These are phyloP conservation scores for Stephanodiscus triporus DNA, from an alignment of 108 stramenopile genomes.

Conservation along the genomic window DNA sequence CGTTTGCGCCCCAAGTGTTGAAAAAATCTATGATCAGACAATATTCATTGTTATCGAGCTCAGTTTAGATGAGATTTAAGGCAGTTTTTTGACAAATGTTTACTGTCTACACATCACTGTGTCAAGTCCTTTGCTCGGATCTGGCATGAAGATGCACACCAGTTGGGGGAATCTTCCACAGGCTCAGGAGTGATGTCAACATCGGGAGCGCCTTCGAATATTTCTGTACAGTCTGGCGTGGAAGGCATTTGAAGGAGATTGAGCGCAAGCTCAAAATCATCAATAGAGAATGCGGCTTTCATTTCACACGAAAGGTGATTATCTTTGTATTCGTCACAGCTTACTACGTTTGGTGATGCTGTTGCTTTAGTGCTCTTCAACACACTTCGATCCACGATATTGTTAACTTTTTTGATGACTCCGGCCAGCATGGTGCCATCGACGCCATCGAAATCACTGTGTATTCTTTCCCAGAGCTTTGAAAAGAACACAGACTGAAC, in stretches of 20 bases:
- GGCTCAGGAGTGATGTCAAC: conserved; percentile 20
- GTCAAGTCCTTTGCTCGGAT: no score
- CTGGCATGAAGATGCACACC: no score
- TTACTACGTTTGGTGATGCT: conserved; percentile 7
- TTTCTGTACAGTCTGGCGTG: conserved; percentile 18
- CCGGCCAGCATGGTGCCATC: not conserved
- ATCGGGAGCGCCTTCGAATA: conserved; percentile 7
- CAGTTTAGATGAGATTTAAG: no score
- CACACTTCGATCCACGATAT: conserved; percentile 18
- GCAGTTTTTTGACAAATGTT: no score
- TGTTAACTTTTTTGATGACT: conserved; percentile 1
- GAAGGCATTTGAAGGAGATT: conserved; percentile 23
- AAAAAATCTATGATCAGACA: no score
- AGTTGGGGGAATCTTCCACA: not conserved
- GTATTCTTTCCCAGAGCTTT: conserved; percentile 36
- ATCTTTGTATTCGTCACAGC: conserved; percentile 20
- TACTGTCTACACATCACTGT: no score
- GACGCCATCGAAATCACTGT: conserved; percentile 32
- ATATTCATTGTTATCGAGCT: no score
- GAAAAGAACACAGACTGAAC: conserved; percentile 27
- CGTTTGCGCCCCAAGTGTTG: no score
- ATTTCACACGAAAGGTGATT: not conserved
- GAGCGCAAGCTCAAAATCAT: conserved; percentile 35
- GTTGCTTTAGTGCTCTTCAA: conserved; percentile 8
- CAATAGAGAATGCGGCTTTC: conserved; percentile 1